Percentiles rank a stretch among this genome's conserved stretches.
Evolutionary conservation across 139 green algal genomes (phyloP).

Genomic region (Coccomyxa sp.): DNA sequence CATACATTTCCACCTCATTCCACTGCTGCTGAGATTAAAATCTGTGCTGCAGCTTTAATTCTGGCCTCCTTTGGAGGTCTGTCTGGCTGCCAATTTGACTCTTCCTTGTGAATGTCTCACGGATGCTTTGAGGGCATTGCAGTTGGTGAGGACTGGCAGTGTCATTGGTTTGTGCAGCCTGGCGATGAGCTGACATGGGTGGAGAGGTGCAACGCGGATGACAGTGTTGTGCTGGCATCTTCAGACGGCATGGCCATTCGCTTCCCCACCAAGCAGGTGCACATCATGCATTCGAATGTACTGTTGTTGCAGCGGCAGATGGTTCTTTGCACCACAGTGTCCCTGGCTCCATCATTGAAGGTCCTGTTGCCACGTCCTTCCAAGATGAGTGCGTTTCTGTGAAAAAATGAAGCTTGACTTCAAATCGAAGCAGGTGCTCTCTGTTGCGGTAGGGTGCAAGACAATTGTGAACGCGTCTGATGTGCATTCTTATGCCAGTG

Average conservation of each 20-base stretch:
- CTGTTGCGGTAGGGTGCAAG: no score
- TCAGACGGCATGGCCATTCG: slow-evolving; percentile 38
- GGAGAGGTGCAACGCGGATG: slow-evolving; percentile 24
- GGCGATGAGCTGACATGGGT: slow-evolving; percentile 51
- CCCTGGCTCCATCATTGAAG: neutral
- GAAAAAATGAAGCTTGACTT: neutral
- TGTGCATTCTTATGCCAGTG: no score
- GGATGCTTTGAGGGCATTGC: neutral
- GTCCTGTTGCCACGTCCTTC: neutral
- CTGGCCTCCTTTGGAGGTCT: neutral
- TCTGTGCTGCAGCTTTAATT: neutral
- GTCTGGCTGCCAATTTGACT: neutral
- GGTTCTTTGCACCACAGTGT: slow-evolving; percentile 3
- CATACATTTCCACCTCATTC: neutral
- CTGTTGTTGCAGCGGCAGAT: slow-evolving; percentile 13
- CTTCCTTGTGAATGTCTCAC: neutral
- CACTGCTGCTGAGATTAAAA: neutral
- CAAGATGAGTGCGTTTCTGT: neutral
- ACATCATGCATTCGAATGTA: slow-evolving; percentile 2
- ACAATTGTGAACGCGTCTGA: no score
- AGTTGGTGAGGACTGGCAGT: neutral
- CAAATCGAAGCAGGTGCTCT: neutral
- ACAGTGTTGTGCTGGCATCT: slow-evolving; percentile 47
- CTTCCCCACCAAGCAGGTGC: slow-evolving; percentile 16
- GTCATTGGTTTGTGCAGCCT: slow-evolving; percentile 8